Percentiles rank a stretch among this genome's conserved stretches.
These are phyloP conservation scores for Boletellus ananas DNA, from an alignment of 768 basidiomycete species.

Conservation along the genomic window DNA sequence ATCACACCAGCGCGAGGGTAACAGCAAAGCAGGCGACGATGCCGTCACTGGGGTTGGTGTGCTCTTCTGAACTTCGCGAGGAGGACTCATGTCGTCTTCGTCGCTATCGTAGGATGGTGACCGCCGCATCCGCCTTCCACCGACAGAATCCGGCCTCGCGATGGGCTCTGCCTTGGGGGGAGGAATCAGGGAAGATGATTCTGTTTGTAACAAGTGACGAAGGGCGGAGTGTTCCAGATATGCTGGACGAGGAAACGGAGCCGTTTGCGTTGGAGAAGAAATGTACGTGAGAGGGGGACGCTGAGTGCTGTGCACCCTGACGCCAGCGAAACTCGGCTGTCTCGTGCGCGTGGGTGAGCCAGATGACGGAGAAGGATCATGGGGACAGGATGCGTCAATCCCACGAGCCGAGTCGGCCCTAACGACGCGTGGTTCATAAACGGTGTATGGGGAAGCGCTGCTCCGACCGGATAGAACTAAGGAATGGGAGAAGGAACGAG, in stretches of 20 bases:
- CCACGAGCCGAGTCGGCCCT: slow-evolving; percentile 47
- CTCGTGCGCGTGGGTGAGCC: slow-evolving; percentile 47
- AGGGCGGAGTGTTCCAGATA: slow-evolving; percentile 78
- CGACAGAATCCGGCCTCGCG: slow-evolving; percentile 18
- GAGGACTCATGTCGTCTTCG: slow-evolving; percentile 59
- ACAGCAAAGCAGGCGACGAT: slow-evolving; percentile 42
- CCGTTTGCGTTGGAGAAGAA: slow-evolving; percentile 29
- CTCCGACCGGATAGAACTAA: slow-evolving; percentile 31
- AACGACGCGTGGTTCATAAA: slow-evolving; percentile 66
- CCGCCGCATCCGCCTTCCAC: slow-evolving; percentile 26
- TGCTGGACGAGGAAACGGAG: slow-evolving; percentile 58
- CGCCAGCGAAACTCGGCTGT: slow-evolving; percentile 39
- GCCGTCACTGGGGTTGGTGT: slow-evolving; percentile 16
- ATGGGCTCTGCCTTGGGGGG: slow-evolving; percentile 37
- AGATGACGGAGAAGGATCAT: slow-evolving; percentile 34
- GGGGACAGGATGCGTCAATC: slow-evolving; percentile 42
- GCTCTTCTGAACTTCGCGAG: slow-evolving; percentile 36
- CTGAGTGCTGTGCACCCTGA: slow-evolving; percentile 20
- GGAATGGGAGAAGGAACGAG: slow-evolving; percentile 43
- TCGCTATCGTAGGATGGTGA: slow-evolving; percentile 58
- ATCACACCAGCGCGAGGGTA: slow-evolving; percentile 81
- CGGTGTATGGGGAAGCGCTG: slow-evolving; percentile 28
- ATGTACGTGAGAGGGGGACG: slow-evolving; percentile 29
- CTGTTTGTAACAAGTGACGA: slow-evolving; percentile 63
- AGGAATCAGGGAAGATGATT: slow-evolving; percentile 35